These are phyloP conservation scores for Jaltomata sinuosa DNA, from an alignment of 257 asterid genomes.

Conservation along the genomic window DNA sequence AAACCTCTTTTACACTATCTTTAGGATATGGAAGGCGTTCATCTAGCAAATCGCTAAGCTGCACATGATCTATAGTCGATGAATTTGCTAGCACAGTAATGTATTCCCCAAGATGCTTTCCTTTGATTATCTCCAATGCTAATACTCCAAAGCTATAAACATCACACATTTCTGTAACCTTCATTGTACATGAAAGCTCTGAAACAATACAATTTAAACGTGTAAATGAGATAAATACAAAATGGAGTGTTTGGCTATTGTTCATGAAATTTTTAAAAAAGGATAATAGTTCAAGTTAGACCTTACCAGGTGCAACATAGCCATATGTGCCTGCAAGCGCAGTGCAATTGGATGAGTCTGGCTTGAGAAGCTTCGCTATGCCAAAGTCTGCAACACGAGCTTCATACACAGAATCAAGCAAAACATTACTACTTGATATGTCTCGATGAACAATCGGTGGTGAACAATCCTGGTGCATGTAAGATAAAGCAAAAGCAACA, in stretches of 20 bases:
- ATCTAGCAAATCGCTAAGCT: neutral
- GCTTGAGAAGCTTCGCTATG: neutral
- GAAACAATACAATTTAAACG: neutral
- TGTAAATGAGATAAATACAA: neutral
- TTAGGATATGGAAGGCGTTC: neutral
- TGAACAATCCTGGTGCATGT: neutral
- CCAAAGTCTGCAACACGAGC: neutral
- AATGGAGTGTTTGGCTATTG: neutral
- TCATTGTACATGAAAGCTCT: conserved; percentile 1
- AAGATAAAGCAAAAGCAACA: neutral
- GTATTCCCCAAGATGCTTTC: neutral
- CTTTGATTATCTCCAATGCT: neutral
- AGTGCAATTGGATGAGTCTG: neutral
- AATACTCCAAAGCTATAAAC: conserved; percentile 2
- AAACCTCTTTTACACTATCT: neutral
- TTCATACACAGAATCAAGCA: neutral
- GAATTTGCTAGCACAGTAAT: neutral
- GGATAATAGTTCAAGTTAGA: neutral
- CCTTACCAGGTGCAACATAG: neutral
- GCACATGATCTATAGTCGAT: neutral
- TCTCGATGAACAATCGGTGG: neutral
- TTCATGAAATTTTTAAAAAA: neutral
- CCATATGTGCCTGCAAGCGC: neutral
- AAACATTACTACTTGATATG: neutral
- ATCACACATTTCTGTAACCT: neutral